Conservation (phyloP, 1,139 yeast species). For the Saccharomycopsis phalli region DNA sequence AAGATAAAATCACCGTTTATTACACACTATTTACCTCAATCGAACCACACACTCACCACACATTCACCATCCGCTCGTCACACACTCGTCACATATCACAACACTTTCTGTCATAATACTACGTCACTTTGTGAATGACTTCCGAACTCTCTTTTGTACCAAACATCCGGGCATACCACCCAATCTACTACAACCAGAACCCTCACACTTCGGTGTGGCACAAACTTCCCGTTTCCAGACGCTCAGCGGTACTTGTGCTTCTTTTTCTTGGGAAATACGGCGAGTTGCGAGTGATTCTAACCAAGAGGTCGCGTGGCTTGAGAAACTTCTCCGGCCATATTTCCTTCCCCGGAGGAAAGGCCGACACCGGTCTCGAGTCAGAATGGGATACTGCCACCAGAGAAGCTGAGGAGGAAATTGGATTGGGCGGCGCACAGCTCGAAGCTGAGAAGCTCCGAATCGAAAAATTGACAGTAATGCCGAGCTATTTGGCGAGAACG, state of each 20-base stretch:
- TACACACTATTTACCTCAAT: neutral
- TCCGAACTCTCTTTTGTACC: slow-evolving; percentile 19
- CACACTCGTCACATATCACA: too few relatives aligned
- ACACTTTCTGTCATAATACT: too few relatives aligned
- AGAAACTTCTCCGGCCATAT: slow-evolving; percentile 79
- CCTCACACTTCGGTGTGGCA: slow-evolving; percentile 16
- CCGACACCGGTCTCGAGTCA: slow-evolving; percentile 55
- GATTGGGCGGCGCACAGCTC: slow-evolving; percentile 37
- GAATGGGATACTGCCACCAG: slow-evolving; percentile 70
- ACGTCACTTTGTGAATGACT: too few relatives aligned
- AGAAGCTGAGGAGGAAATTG: slow-evolving; percentile 83
- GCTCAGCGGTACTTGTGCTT: slow-evolving; percentile 70
- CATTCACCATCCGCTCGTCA: neutral
- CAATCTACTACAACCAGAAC: slow-evolving; percentile 16
- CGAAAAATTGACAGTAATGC: slow-evolving; percentile 52
- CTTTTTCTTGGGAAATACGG: slow-evolving; percentile 64
- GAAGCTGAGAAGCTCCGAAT: slow-evolving; percentile 35
- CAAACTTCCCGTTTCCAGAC: slow-evolving; percentile 29
- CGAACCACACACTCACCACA: neutral
- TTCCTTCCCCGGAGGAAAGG: slow-evolving; percentile 84
- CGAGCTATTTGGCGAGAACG: slow-evolving; percentile 71
- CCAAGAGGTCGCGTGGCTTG: slow-evolving; percentile 63
- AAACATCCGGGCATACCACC: slow-evolving; percentile 22
- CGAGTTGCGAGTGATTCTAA: slow-evolving; percentile 66
- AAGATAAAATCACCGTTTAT: too few relatives aligned